Percentiles rank a stretch among this genome's conserved stretches.
Evolutionary conservation across 2,329 filamentous ascomycete genomes (phyloP).

Genomic region (Aspergillus sp.): DNA sequence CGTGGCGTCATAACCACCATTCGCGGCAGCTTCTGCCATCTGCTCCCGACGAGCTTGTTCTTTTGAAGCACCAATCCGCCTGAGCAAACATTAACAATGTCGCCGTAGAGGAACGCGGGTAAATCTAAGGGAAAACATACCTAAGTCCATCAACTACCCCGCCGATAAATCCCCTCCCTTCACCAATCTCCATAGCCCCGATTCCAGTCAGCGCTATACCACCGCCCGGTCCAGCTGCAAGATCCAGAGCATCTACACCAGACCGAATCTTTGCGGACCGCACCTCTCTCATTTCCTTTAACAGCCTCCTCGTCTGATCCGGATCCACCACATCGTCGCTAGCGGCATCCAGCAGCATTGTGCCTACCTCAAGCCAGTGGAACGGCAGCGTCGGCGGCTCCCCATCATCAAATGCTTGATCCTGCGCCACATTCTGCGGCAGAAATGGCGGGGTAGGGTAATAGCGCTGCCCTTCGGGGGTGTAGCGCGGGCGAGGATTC

Average conservation of each 20-base stretch:
- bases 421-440: conserved; percentile 68
- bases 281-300: conserved; percentile 83
- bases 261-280: conserved; percentile 84
- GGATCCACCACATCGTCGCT: conserved; percentile 76
- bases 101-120: neutral
- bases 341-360: conserved; percentile 82
- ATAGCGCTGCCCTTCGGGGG: conserved; percentile 42
- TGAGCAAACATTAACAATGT: conserved; percentile 24
- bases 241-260: conserved; percentile 69
- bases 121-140: conserved; percentile 33
- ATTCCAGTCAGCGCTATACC: conserved; percentile 78
- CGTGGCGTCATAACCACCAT: conserved; percentile 47
- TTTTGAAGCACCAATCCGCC: conserved; percentile 76
- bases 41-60: conserved; percentile 76
- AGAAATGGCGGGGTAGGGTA: conserved; percentile 71
- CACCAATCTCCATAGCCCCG: conserved; percentile 88
- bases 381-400: conserved; percentile 65
- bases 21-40: conserved; percentile 66
- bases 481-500: conserved; percentile 31
- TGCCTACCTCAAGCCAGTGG: conserved; percentile 90
- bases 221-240: conserved; percentile 50
- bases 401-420: conserved; percentile 49
- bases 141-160: conserved; percentile 83
- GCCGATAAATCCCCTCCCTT: conserved; percentile 78
- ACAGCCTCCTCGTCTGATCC: conserved; percentile 70